These are phyloP conservation scores for Camellia granthamiana DNA, from an alignment of 148 eudicot species.

Conservation along the genomic window DNA sequence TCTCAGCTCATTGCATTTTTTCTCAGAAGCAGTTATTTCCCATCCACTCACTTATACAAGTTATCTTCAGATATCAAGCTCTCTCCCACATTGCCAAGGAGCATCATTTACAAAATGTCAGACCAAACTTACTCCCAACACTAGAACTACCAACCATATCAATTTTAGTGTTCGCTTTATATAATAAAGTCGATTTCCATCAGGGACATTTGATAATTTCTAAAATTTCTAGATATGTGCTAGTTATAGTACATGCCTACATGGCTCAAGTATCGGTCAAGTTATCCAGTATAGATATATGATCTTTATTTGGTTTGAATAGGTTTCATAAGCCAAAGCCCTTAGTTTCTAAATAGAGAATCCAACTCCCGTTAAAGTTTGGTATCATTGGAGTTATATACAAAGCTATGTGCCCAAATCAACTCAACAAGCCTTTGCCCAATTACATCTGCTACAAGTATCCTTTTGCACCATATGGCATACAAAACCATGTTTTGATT, in stretches of 20 bases:
- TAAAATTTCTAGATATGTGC: not conserved
- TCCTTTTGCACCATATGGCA: too few species aligned
- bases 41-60: not conserved
- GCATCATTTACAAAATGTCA: too few species aligned
- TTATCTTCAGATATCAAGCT: not conserved
- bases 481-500: too few species aligned
- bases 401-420: not conserved
- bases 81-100: not conserved
- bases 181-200: not conserved
- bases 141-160: not conserved
- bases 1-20: too few species aligned
- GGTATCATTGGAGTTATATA: not conserved
- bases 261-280: not conserved
- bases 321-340: not conserved
- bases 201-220: not conserved
- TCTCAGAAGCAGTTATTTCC: not conserved
- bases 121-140: not conserved
- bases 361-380: too few species aligned
- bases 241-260: not conserved
- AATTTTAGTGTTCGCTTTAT: not conserved
- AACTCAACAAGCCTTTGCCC: not conserved
- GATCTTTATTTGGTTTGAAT: not conserved
- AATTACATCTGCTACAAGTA: too few species aligned
- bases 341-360: too few species aligned
- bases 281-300: too few species aligned